A percentile compares a stretch with the other conserved stretches of the same genome.
Conservation (phyloP, 2,329 filamentous ascomycete species). For the Fusarium luffae region DNA sequence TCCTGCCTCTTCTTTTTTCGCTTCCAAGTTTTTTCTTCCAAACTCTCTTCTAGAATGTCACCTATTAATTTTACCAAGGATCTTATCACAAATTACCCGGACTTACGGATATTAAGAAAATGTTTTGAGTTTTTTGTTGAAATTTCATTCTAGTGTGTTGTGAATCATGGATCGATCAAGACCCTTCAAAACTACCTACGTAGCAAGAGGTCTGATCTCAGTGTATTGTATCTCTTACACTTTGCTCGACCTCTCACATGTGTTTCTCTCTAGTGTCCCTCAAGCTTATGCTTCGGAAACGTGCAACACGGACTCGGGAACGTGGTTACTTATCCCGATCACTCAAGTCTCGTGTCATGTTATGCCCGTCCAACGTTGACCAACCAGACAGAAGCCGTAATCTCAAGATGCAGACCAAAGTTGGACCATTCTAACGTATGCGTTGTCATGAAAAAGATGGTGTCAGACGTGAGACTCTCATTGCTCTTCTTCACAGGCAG, state of each 20-base stretch:
- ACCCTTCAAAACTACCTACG: not conserved
- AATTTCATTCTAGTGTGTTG: not conserved
- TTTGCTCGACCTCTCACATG: not conserved
- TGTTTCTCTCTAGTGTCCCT: constrained; percentile 5
- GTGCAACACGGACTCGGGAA: constrained; percentile 13
- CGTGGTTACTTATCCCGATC: constrained; percentile 11
- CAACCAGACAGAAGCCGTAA: constrained; percentile 21
- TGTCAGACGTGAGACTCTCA: constrained; percentile 18
- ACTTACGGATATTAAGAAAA: not conserved
- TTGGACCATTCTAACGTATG: constrained; percentile 37
- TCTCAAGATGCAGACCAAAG: constrained; percentile 29
- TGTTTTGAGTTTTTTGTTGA: not conserved
- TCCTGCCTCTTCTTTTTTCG: not conserved
- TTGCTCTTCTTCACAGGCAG: constrained; percentile 19
- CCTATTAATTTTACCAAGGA: not conserved
- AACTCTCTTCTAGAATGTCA: constrained; percentile 1
- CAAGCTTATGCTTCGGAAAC: constrained; percentile 12
- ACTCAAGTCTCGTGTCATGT: not conserved
- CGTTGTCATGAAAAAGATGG: constrained; percentile 36
- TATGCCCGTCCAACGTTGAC: not conserved
- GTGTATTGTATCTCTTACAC: not conserved
- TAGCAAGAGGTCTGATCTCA: not conserved
- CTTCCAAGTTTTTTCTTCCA: constrained; percentile 30
- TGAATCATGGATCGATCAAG: not conserved
- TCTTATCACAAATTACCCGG: not conserved